Base-by-base conservation (phyloP, 2,329 filamentous ascomycete genomes). In the Monilinia fructicola region DNA sequence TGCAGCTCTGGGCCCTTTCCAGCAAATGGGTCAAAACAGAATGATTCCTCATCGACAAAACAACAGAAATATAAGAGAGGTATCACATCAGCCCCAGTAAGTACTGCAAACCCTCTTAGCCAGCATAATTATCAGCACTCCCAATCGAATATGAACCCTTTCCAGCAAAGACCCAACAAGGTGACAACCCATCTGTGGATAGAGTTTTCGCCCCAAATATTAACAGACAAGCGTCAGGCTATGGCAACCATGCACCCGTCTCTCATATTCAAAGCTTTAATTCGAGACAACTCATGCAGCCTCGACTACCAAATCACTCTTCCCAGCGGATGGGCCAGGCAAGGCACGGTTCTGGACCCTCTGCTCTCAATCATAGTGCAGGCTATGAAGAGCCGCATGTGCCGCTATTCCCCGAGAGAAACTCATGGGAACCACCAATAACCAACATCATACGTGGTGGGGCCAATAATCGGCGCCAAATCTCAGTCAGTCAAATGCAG, bases 321-420 rank as follows among this genome's bases (percentile, higher is more conserved):
- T 48, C 35, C 42, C 56, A 48, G 42, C 26, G 48, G 26, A 38
- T 12, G 9, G 31, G 44, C 44, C 28, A 61, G 16, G 5, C 9
- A 12, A 18, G 2, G 5, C 2, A 26, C 38, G 12, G 26, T 50
- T 40, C 14, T 1, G 3, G 3, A 9, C 12, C 14, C 1, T 38
- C 31, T 21, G 2, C 31, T 2, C 23, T 9, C 6, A 50, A 50
- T 21, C 16, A 50, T 21, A 21, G 1, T 12, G 35, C 10, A 12
- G 11, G 12, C 4, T n/a, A 50, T 38, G 10, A 38, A 6, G 14
- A 40, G 31, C 44, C n/a, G 2, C 44, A 61, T 48, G 23, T 10
- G 16, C 28, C 58, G 6, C 12, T 61, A 12, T 52, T 61, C 0
- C 58, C 44, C 12, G 44, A 61, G 44, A 61, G 58, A 61, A 50